Base-by-base conservation (phyloP, 2,329 filamentous ascomycete species). In the Fusarium napiforme region DNA sequence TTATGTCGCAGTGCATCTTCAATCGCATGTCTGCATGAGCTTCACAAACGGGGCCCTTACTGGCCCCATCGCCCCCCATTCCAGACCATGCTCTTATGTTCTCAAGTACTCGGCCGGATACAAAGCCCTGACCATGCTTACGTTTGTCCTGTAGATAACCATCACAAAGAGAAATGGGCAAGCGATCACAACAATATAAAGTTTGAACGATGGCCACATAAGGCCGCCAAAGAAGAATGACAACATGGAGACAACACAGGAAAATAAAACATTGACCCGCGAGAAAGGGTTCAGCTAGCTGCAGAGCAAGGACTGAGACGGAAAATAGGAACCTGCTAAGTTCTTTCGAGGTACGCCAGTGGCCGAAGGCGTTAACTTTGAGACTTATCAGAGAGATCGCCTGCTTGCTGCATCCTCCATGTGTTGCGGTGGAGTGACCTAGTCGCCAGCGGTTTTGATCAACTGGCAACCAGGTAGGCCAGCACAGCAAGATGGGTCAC, bases 381-480 rank as follows among this genome's bases (percentile, higher is more conserved):
- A 72, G 75, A 78, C 75, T 77, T 77, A 77, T 78, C 75, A 83
- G 82, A 86, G 85, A 86, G 85, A 86, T 86, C 85, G 84, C 75
- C 79, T 82, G 79, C 79, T 79, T 79, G 82, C 83, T 86, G 84
- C 84, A 84, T 84, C 81, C 78, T 77, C 76, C 76, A 78, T 79
- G 77, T 79, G 77, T 78, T 67, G 84, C 82, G 83, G 89, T 91
- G 89, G 89, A 89, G 87, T 86, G 87, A 85, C 83, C 85, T 89
- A 89, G 87, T 87, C 85, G 87, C 86, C 78, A 87, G 85, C 86
- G 85, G 83, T 84, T 88, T 87, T 86, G 86, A 90, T 91, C 88
- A 91, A 95, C 92, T 96, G 93, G 93, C 89, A 89, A 90, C 87
- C 88, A 92, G 87, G 87, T 86, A 91, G 92, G 94, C 94, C 94